These are phyloP conservation scores for Petrea volubilis DNA, from an alignment of 257 asterid species.

Conservation along the genomic window DNA sequence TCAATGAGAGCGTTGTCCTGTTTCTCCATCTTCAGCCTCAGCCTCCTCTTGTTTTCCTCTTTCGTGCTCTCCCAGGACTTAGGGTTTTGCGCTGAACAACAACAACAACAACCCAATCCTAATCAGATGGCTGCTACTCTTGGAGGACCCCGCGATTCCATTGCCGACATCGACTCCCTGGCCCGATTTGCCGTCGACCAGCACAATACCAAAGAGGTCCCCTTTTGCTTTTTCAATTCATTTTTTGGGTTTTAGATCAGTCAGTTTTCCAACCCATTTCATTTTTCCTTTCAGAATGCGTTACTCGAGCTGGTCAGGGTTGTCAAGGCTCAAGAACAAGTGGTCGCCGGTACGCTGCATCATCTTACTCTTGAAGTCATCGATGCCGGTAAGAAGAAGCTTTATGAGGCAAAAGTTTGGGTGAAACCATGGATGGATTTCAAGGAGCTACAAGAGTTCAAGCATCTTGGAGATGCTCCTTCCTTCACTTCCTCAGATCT, in stretches of 20 bases:
- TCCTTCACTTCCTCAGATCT: constrained; percentile 69
- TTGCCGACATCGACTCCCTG: constrained; percentile 51
- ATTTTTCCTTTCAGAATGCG: constrained; percentile 48
- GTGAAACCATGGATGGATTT: constrained; percentile 90
- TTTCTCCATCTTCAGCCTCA: neutral
- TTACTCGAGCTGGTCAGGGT: constrained; percentile 80
- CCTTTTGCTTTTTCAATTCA: neutral
- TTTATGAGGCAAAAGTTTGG: constrained; percentile 90
- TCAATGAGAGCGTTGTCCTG: constrained; percentile 16
- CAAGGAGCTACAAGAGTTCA: constrained; percentile 84
- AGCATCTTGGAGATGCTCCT: constrained; percentile 57
- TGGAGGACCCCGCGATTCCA: constrained; percentile 58
- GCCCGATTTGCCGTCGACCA: constrained; percentile 76
- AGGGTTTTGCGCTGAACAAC: constrained; percentile 41
- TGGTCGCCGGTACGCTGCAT: constrained; percentile 76
- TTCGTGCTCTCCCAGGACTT: constrained; percentile 10
- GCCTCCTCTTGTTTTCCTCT: neutral
- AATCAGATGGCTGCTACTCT: constrained; percentile 60
- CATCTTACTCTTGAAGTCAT: constrained; percentile 80
- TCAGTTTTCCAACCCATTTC: neutral
- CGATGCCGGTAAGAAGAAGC: constrained; percentile 72
- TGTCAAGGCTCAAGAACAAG: constrained; percentile 73
- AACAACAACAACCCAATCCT: neutral
- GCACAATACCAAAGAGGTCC: constrained; percentile 72
- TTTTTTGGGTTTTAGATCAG: neutral